Evolutionary conservation across 352 stramenopile genomes (phyloP).

Genomic region (Globisporangium middletonii): DNA sequence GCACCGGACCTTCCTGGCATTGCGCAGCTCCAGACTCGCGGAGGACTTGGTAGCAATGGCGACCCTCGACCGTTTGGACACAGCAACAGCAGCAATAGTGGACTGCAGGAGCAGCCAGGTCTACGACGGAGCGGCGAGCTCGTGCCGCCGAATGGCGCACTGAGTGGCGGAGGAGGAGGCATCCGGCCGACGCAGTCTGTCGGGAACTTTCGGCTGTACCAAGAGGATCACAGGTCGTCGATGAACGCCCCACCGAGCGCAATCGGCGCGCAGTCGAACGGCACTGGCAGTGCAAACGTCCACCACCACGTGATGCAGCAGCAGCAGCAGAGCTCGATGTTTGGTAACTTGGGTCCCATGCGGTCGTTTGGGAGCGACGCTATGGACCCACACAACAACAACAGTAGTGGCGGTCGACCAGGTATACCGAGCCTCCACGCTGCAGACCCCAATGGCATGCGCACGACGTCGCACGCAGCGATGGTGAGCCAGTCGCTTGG

Average conservation of each 20-base stretch:
- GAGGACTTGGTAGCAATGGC: neutral
- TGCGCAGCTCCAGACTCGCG: conserved; percentile 11
- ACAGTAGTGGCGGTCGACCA: neutral
- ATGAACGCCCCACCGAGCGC: neutral
- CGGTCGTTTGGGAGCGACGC: conserved; percentile 5
- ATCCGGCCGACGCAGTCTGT: conserved; percentile 64
- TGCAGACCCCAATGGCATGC: neutral
- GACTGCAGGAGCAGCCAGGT: conserved; percentile 18
- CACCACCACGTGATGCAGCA: neutral
- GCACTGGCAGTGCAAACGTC: neutral
- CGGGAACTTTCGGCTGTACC: conserved; percentile 68
- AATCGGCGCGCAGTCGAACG: neutral
- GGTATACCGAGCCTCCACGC: conserved; percentile 1
- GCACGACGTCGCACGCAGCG: neutral
- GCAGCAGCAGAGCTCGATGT: conserved; percentile 11
- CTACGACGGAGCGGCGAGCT: conserved; percentile 18
- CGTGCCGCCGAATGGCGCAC: conserved; percentile 10
- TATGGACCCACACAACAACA: neutral
- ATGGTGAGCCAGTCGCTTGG: conserved; percentile 1
- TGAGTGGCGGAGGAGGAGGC: conserved; percentile 10
- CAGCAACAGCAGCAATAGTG: conserved; percentile 3
- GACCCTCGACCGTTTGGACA: conserved; percentile 10
- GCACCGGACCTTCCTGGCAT: conserved; percentile 21
- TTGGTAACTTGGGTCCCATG: conserved; percentile 12
- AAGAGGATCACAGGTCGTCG: conserved; percentile 33